Evolutionary conservation across 768 basidiomycete genomes (phyloP).

Genomic region (Boletus rubescentipes): DNA sequence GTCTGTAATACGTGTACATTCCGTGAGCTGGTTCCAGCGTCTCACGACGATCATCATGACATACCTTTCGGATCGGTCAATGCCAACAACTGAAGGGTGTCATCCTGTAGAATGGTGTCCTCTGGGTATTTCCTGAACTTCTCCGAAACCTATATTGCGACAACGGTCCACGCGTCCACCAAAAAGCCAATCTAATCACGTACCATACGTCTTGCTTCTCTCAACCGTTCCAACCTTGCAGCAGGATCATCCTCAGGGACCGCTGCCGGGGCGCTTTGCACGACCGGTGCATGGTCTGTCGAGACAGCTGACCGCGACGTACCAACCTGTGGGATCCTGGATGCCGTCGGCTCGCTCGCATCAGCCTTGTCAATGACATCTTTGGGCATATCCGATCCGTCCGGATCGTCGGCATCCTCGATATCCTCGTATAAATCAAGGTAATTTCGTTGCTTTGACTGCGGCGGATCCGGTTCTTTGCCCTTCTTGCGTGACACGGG

Average conservation of each 20-base stretch:
- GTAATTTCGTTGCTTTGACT: background rate
- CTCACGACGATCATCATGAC: background rate
- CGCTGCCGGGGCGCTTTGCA: background rate
- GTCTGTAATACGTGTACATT: constrained; percentile 9
- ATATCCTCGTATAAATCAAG: constrained; percentile 30
- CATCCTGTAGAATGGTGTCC: constrained; percentile 21
- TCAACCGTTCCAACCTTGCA: constrained; percentile 16
- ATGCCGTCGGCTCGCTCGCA: constrained; percentile 2
- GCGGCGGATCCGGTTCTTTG: constrained; percentile 15
- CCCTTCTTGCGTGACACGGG: constrained; percentile 17
- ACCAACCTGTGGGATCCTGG: constrained; percentile 6
- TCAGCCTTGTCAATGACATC: constrained; percentile 8
- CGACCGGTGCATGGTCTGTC: background rate
- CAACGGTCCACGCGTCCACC: background rate
- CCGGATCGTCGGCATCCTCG: constrained; percentile 25
- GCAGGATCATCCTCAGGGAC: constrained; percentile 13
- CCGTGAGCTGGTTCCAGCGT: background rate
- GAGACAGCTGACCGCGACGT: constrained; percentile 5
- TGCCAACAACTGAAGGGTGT: constrained; percentile 26
- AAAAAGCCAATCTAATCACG: background rate
- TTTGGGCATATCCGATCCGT: constrained; percentile 16
- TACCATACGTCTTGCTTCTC: constrained; percentile 21
- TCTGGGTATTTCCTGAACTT: background rate
- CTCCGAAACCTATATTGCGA: constrained; percentile 18
- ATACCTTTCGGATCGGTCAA: constrained; percentile 20